These are phyloP conservation scores for Prinsepia uniflora DNA, from an alignment of 306 rosid genomes.

Conservation along the genomic window DNA sequence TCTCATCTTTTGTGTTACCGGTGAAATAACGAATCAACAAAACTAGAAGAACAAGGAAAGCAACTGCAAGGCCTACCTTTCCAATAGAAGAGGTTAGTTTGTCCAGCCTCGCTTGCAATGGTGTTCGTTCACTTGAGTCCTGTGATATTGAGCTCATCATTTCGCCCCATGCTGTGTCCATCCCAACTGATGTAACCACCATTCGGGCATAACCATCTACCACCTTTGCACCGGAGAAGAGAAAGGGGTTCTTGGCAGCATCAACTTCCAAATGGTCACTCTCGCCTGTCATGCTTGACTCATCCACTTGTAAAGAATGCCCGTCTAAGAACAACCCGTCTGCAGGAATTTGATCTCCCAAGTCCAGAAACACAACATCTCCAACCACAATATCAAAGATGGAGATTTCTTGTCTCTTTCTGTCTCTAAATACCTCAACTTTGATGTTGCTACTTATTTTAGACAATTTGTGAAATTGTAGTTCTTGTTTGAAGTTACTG, in stretches of 20 bases:
- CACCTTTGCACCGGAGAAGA: slow-evolving; percentile 77
- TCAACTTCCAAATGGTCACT: slow-evolving; percentile 74
- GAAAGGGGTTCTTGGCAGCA: slow-evolving; percentile 43
- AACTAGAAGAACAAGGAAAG: slow-evolving; percentile 66
- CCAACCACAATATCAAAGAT: slow-evolving; percentile 74
- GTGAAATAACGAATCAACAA: slow-evolving; percentile 76
- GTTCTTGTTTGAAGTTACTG: slow-evolving; percentile 81
- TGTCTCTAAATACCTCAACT: slow-evolving; percentile 53
- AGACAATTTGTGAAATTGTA: slow-evolving; percentile 68
- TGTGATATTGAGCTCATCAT: slow-evolving; percentile 82
- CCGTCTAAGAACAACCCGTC: slow-evolving; percentile 74
- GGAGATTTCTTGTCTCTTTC: slow-evolving; percentile 53
- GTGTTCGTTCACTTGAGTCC: slow-evolving; percentile 60
- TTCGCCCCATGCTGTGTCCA: slow-evolving; percentile 81
- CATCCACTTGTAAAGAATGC: slow-evolving; percentile 68
- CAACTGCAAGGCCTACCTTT: slow-evolving; percentile 85
- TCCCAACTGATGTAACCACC: slow-evolving; percentile 78
- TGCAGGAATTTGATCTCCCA: slow-evolving; percentile 88
- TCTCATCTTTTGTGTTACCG: slow-evolving; percentile 47
- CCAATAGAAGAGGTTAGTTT: slow-evolving; percentile 74
- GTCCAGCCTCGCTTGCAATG: slow-evolving; percentile 78
- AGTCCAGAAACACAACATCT: slow-evolving; percentile 53
- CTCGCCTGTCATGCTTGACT: slow-evolving; percentile 95
- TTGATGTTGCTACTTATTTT: slow-evolving; percentile 68
- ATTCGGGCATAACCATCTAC: slow-evolving; percentile 64